phyloP scores from a whole-genome alignment of 2,329 filamentous ascomycete genomes.

The Aaosphaeria arxii region DNA sequence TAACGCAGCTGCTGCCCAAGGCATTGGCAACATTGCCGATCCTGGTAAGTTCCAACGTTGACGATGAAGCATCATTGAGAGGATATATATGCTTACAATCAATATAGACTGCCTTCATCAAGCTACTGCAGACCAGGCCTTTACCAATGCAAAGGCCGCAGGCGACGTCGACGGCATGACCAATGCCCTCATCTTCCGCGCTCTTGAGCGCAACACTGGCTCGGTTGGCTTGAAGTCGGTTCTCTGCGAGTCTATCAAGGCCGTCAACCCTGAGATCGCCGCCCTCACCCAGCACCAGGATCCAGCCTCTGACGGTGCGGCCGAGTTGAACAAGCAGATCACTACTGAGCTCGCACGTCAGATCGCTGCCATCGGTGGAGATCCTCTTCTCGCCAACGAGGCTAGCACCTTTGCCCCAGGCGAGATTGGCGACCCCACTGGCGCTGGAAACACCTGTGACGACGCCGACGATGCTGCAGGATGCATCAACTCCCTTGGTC shows the following conservation, averaged over 20 bases:
- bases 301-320: constrained; percentile 58
- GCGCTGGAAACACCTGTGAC: constrained; percentile 53
- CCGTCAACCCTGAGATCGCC: constrained; percentile 64
- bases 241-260: constrained; percentile 53
- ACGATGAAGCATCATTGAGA: too few relatives aligned
- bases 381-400: constrained; percentile 60
- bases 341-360: constrained; percentile 58
- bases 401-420: constrained; percentile 64
- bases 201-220: constrained; percentile 60
- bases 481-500: constrained; percentile 54
- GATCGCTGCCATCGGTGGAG: constrained; percentile 59
- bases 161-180: constrained; percentile 55
- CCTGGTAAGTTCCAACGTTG: constrained; percentile 22
- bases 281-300: constrained; percentile 66
- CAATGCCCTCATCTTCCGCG: constrained; percentile 52
- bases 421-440: constrained; percentile 50
- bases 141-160: constrained; percentile 57
- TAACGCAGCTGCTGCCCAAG: constrained; percentile 47
- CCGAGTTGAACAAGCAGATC: constrained; percentile 59
- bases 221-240: constrained; percentile 57
- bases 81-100: too few relatives aligned
- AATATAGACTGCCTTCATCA: constrained; percentile 56
- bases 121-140: constrained; percentile 57
- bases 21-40: constrained; percentile 50
- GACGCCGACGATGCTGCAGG: constrained; percentile 46